These are phyloP conservation scores for Cytospora mali DNA, from an alignment of 2,329 filamentous ascomycete species.

Conservation along the genomic window DNA sequence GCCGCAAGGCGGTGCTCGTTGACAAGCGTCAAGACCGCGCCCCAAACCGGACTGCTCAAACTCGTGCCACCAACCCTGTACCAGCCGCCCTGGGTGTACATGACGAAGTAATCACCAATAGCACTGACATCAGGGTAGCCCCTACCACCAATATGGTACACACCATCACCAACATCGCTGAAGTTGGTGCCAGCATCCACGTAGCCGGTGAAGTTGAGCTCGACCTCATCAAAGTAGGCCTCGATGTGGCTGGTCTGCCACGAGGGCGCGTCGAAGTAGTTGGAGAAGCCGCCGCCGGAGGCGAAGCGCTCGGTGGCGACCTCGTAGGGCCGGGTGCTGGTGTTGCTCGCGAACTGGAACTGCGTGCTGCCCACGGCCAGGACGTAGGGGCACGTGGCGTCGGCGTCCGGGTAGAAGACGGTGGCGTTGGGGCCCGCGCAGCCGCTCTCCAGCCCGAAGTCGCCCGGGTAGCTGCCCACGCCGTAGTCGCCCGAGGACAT, in stretches of 20 bases:
- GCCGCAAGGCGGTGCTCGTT: conserved; percentile 52
- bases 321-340: conserved; percentile 26
- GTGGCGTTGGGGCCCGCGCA: conserved; percentile 41
- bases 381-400: conserved; percentile 51
- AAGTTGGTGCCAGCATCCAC: conserved; percentile 42
- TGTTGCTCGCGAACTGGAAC: conserved; percentile 30
- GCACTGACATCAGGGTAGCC: conserved; percentile 54
- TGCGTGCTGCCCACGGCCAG: conserved; percentile 45
- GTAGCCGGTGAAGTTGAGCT: conserved; percentile 37
- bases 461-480: conserved; percentile 38
- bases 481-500: conserved; percentile 46
- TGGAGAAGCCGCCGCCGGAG: conserved; percentile 41
- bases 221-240: conserved; percentile 33
- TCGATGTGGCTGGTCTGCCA: conserved; percentile 36
- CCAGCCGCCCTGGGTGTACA: conserved; percentile 39
- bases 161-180: conserved; percentile 37
- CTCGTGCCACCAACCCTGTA: conserved; percentile 52
- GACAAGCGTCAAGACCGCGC: conserved; percentile 50
- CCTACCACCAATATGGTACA: conserved; percentile 49
- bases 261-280: conserved; percentile 36
- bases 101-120: conserved; percentile 41
- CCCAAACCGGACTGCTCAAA: conserved; percentile 52
- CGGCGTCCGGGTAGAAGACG: conserved; percentile 49
- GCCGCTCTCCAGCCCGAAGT: conserved; percentile 33
- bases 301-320: conserved; percentile 33